Percentiles rank a stretch among this genome's conserved stretches.
Evolutionary conservation across 805 yeast genomes (phyloP).

Genomic region (Candida corydali): DNA sequence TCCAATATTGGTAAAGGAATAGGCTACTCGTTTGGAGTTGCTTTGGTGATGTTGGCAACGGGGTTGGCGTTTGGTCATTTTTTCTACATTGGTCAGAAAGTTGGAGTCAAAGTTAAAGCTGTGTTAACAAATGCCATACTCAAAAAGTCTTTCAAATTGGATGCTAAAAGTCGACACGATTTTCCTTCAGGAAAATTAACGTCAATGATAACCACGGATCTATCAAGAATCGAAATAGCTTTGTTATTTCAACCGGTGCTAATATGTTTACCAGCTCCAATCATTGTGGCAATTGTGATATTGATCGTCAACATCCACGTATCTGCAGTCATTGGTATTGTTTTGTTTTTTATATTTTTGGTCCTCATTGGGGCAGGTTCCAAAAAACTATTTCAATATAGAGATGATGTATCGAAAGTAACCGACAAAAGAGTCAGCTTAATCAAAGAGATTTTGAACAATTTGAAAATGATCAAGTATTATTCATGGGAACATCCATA

Average conservation of each 20-base stretch:
- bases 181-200: slow-evolving; percentile 67
- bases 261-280: slow-evolving; percentile 55
- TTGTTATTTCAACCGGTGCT: slow-evolving; percentile 56
- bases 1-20: slow-evolving; percentile 21
- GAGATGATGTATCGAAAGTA: slow-evolving; percentile 49
- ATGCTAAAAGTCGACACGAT: slow-evolving; percentile 49
- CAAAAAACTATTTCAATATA: slow-evolving; percentile 44
- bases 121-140: slow-evolving; percentile 64
- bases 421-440: slow-evolving; percentile 72
- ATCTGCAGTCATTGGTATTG: slow-evolving; percentile 61
- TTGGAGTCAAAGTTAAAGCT: slow-evolving; percentile 65
- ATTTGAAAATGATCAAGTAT: slow-evolving; percentile 74
- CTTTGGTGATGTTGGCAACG: slow-evolving; percentile 10
- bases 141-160: slow-evolving; percentile 58
- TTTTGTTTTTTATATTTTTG: slow-evolving; percentile 44
- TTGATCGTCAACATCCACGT: slow-evolving; percentile 65
- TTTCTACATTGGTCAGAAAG: slow-evolving; percentile 51
- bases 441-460: slow-evolving; percentile 69
- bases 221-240: slow-evolving; percentile 71
- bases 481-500: slow-evolving; percentile 89
- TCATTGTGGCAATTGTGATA: slow-evolving; percentile 56
- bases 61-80: slow-evolving; percentile 46
- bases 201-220: slow-evolving; percentile 69
- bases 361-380: slow-evolving; percentile 40
- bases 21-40: slow-evolving; percentile 31